phyloP scores from a whole-genome alignment of 176 grass and related monocot species.

The Oropetium thomaeum region DNA sequence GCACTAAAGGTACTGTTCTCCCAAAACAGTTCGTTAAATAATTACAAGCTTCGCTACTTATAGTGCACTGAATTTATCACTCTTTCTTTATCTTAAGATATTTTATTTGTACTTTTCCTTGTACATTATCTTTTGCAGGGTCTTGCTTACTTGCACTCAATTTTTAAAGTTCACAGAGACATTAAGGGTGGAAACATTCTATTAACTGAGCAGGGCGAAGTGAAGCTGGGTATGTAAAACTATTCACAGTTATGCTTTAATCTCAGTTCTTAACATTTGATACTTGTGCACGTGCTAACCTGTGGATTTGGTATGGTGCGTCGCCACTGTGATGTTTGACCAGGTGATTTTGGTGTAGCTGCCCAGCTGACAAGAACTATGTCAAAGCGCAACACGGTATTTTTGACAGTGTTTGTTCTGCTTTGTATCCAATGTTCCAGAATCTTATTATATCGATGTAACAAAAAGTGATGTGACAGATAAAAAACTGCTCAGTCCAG shows the following conservation, averaged over 20 bases:
- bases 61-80: not conserved
- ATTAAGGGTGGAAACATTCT: slow-evolving; percentile 99
- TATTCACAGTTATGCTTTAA: slow-evolving; percentile 12
- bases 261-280: slow-evolving; percentile 30
- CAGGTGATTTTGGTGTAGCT: slow-evolving; percentile 99
- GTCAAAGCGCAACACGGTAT: slow-evolving; percentile 99
- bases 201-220: slow-evolving; percentile 97
- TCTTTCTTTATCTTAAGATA: slow-evolving; percentile 11
- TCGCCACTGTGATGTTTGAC: slow-evolving; percentile 28
- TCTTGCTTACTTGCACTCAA: slow-evolving; percentile 97
- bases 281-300: slow-evolving; percentile 5
- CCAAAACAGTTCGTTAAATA: not conserved
- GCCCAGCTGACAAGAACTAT: slow-evolving; percentile 98
- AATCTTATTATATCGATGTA: not conserved
- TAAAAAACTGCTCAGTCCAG: slow-evolving; percentile 12
- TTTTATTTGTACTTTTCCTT: slow-evolving; percentile 19
- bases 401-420: slow-evolving; percentile 30
- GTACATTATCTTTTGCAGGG: slow-evolving; percentile 62
- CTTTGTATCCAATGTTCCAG: slow-evolving; percentile 20
- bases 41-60: not conserved
- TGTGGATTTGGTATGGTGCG: slow-evolving; percentile 23
- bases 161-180: slow-evolving; percentile 99
- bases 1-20: slow-evolving; percentile 70
- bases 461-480: slow-evolving; percentile 16
- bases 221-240: slow-evolving; percentile 89